Evolutionary conservation across 495 filamentous ascomycete genomes (phyloP).

Genomic region (Platismatia glauca): DNA sequence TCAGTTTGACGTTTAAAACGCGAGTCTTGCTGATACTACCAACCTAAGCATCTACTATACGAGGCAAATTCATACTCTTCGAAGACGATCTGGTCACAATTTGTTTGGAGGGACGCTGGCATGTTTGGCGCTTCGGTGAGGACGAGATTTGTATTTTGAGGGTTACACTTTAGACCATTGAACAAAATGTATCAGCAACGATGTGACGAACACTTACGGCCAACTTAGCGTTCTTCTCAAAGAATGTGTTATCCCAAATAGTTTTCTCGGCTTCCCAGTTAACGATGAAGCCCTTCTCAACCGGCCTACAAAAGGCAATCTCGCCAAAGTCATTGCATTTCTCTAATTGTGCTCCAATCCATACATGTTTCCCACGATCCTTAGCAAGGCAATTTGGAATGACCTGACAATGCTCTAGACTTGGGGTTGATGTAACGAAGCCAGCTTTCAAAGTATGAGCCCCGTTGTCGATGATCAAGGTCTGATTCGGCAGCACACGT

Average conservation of each 20-base stretch:
- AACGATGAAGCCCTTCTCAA: constrained; percentile 91
- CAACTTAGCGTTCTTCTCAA: constrained; percentile 50
- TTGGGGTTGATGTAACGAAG: constrained; percentile 45
- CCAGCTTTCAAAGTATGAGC: constrained; percentile 91
- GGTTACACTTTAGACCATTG: constrained; percentile 48
- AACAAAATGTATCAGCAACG: constrained; percentile 3
- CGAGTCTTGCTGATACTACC: constrained; percentile 27
- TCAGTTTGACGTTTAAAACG: constrained; percentile 3
- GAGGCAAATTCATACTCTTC: constrained; percentile 94
- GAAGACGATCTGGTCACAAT: constrained; percentile 94
- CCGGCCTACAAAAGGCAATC: constrained; percentile 74
- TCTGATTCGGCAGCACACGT: constrained; percentile 47
- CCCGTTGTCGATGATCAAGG: constrained; percentile 90
- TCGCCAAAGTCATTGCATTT: constrained; percentile 84
- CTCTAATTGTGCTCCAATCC: constrained; percentile 71
- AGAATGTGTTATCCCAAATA: constrained; percentile 89
- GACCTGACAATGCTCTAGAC: constrained; percentile 48
- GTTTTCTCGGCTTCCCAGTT: constrained; percentile 97
- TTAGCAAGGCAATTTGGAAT: constrained; percentile 86
- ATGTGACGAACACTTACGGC: constrained; percentile 2
- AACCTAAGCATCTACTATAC: constrained; percentile 67
- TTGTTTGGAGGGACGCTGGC: constrained; percentile 66
- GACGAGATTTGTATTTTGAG: constrained; percentile 69
- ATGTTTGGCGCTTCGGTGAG: constrained; percentile 90
- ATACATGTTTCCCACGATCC: constrained; percentile 66